Evolutionary conservation across 441 rosid species (phyloP), one percentile per base, ranked within the genome.

Genomic region (Raphanus hybrid): DNA sequence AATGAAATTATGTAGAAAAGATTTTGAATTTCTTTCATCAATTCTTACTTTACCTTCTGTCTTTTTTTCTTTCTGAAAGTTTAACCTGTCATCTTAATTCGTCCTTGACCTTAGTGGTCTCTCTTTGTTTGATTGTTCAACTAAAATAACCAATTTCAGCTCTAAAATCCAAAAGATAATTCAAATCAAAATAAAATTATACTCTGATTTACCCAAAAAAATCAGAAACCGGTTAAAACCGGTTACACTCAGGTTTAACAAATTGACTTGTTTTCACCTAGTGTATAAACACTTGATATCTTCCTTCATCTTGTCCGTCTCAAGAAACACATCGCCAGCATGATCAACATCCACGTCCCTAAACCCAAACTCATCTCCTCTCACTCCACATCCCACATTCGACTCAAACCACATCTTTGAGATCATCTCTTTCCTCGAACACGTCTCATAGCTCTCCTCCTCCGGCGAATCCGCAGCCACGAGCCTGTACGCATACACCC

Each of bases 381-480:
- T 80, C 8, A 92, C 89, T 18, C 37, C 64, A 59, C 87, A 75
- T n/a, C 81, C 84, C 75, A 88, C 87, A 2, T 89, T 87, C 99
- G 97, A 94, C 66, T 95, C 99, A 18, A 95, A 95, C 98, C 97
- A 95, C 91, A 89, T 82, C 78, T 91, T 91, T 2, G 98, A 83
- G 55, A 92, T 88, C 34, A 86, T 77, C 81, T 94, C 98, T 79
- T 95, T 95, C 62, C 84, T 79, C 69, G 81, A 89, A 83, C 93
- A 91, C 6, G 88, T 89, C 16, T 11, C 39, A 52, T 91, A 87
- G 72, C 85, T 87, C 64, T 88, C 94, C 73, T 90, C 91, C 57
- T 93, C 99, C 0, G 91, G 96, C 9, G 97, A 89, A 73, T 87
- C 91, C 0, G 91, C 91, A 52, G 97, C 93, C 1, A 91, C 87